Base-by-base conservation (phyloP, 2,329 filamentous ascomycete genomes). In the Cercospora sesami region DNA sequence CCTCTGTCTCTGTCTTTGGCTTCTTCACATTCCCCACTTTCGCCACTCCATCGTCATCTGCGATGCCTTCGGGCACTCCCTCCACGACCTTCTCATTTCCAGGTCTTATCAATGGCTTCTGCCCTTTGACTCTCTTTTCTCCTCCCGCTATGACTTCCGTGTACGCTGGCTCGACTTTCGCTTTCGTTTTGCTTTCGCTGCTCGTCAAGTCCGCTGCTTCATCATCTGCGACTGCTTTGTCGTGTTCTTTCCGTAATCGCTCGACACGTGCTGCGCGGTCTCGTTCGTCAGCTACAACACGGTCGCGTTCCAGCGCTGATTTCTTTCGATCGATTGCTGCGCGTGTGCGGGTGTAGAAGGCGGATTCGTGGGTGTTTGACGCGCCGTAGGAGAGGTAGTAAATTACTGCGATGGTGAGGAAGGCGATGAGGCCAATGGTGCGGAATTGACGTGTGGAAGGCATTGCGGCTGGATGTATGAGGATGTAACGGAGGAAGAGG, bases 381-480 rank as follows among this genome's bases (percentile, higher is more conserved):
- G 86, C 81, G 60, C 84, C 85, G n/a, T 85, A 86, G 21, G 89
- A 90, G 78, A 92, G 89, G 82, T 94, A 93, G 73, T 96, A 83
- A 64, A 90, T 81, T 57, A 89, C 84, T 73, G 94, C 80, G 68
- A 94, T 80, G 68, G 86, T 83, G 72, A 89, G 83, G 73, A 93
- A 73, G 65, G 89, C 83, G 66, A 90, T 83, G 75, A 94, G 82
- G 71, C 87, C 82, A 65, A 93, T 81, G 73, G 90, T 82, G 76
- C 89, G 89, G 74, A 92, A 77, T 74, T 92, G 89, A 72, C 92
- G 89, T 74, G 86, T 83, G 21, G 90, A 90, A 75, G 88, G 87
- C 90, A 93, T 93, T 23, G 3, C 12, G 16, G 12, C 6, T 1
- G 5, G 59, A 16, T 60, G 3, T 2, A n/a, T 18, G 14, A 2